Evolutionary conservation across 306 rosid genomes (phyloP).

Genomic region (Herpetospermum pedunculosum): DNA sequence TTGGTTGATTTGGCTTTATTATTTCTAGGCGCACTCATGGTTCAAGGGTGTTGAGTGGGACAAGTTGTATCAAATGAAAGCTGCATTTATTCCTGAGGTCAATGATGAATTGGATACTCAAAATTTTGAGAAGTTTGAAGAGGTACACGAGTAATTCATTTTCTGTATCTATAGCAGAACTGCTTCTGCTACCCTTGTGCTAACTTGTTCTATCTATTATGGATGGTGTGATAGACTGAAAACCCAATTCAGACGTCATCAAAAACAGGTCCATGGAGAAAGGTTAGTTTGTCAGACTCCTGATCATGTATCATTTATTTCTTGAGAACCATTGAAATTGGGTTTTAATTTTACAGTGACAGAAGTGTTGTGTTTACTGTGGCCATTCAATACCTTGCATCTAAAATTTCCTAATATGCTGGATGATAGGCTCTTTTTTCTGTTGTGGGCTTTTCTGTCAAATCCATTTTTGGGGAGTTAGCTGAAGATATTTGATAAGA

Average conservation of each 20-base stretch:
- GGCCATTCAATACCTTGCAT: neutral
- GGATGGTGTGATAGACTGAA: conserved; percentile 45
- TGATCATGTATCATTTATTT: neutral
- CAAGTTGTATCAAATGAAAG: conserved; percentile 76
- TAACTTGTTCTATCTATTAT: conserved; percentile 13
- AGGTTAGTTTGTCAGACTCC: conserved; percentile 41
- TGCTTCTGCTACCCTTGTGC: conserved; percentile 2
- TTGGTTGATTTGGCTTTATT: conserved; percentile 18
- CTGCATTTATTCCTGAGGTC: conserved; percentile 99
- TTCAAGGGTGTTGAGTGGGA: conserved; percentile 92
- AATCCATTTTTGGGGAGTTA: neutral
- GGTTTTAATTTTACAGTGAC: neutral
- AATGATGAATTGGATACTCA: conserved; percentile 94
- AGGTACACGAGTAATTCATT: conserved; percentile 34
- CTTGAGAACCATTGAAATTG: neutral
- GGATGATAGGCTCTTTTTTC: neutral
- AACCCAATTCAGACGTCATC: conserved; percentile 61
- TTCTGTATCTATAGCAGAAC: conserved; percentile 8
- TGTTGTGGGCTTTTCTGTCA: neutral
- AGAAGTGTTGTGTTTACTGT: neutral
- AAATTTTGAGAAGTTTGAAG: conserved; percentile 98
- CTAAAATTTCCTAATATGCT: neutral
- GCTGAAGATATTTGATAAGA: neutral
- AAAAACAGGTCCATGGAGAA: conserved; percentile 97
- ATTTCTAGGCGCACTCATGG: conserved; percentile 85